phyloP scores from a whole-genome alignment of 2,329 filamentous ascomycete species.

The Sporothrix pseudoabietina region DNA sequence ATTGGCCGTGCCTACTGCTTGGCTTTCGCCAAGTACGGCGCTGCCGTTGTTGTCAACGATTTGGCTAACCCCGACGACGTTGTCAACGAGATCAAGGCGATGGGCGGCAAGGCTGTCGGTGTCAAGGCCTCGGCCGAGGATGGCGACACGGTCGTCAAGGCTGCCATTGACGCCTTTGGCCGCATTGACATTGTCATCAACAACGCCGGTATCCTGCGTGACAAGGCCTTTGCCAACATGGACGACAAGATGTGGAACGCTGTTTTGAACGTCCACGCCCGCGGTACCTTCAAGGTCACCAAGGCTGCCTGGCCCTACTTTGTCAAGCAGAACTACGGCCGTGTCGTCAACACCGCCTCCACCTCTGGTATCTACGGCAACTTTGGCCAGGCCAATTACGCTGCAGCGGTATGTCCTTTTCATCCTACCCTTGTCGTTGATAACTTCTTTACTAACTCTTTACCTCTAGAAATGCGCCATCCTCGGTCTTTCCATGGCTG shows the following conservation, averaged over 20 bases:
- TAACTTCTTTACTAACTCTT: not conserved
- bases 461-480: constrained; percentile 76
- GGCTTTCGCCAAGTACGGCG: constrained; percentile 78
- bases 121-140: constrained; percentile 94
- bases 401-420: constrained; percentile 69
- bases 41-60: constrained; percentile 91
- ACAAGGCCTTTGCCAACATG: constrained; percentile 99
- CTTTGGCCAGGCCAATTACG: constrained; percentile 98
- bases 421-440: not conserved
- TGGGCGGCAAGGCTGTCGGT: constrained; percentile 85
- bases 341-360: constrained; percentile 93
- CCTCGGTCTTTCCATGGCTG: constrained; percentile 88
- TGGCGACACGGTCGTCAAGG: constrained; percentile 87
- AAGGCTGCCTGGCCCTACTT: constrained; percentile 98
- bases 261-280: constrained; percentile 87
- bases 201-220: constrained; percentile 95
- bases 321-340: constrained; percentile 97
- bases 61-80: constrained; percentile 88
- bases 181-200: constrained; percentile 95
- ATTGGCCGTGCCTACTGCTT: constrained; percentile 90
- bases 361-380: constrained; percentile 98
- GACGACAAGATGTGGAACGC: constrained; percentile 90
- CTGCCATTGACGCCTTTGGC: constrained; percentile 88
- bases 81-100: constrained; percentile 87
- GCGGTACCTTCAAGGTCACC: constrained; percentile 93